Evolutionary conservation across 257 asterid species (phyloP), one percentile per base, ranked within the genome.

Genomic region (Rhazya stricta): DNA sequence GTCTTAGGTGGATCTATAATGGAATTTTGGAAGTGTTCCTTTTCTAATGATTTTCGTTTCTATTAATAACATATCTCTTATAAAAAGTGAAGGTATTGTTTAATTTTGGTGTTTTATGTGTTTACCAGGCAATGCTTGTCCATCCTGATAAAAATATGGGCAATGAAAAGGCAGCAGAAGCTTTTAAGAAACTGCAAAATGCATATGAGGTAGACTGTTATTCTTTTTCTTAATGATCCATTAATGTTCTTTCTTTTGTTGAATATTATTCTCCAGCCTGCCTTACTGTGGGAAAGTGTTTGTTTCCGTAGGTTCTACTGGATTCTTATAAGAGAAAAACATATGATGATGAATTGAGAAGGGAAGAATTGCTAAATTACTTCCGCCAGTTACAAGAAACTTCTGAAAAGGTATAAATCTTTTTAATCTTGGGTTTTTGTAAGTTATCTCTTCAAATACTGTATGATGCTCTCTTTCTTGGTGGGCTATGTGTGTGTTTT

Each of bases 71-170:
- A 25, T 51, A 62, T 45, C 51, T 13, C 36, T 34, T 32, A 43
- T 69, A 71, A 42, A 66, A 71, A 46, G 30, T 29, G 21, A 36
- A 18, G 30, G 16, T 9, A 16, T 76, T 67, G 76, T 9, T 65
- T 67, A 48, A 61, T 74, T 79, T 66, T 76, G 41, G 46, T 57
- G 21, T 72, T 78, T 57, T 25, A 66, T 80, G 78, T 79, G 69
- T 60, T 83, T 79, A 32, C 84, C 80, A 95, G 99, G 99, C 98
- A 79, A 95, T 95, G 96, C 91, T 95, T 79, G 99, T 95, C 50
- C 99, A 95, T 84, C 99, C 99, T 66, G 99, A 95, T 86, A 95
- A 95, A 87, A 95, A 95, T 80, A 89, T 95, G 97, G 97, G 99
- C 58, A 89, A 95, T 67, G 98, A 89, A 83, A 92, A 82, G 86